Evolutionary conservation across 495 filamentous ascomycete species (phyloP).

Genomic region (Penicillium flavigenum): DNA sequence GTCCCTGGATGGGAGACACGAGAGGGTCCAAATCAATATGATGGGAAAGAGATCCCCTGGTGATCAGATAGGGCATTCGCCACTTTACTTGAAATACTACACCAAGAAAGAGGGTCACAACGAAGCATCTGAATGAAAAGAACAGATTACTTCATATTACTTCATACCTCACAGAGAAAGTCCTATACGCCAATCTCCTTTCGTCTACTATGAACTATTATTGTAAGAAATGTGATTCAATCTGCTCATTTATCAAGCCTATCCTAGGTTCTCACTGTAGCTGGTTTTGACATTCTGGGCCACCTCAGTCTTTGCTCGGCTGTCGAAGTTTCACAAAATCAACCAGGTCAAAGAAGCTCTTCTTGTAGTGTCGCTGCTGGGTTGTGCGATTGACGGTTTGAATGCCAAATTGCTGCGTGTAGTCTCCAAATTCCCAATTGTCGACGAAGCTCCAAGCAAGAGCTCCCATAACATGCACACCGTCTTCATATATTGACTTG

Average conservation of each 20-base stretch:
- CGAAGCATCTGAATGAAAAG: not conserved
- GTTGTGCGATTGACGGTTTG: conserved; percentile 45
- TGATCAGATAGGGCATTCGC: conserved; percentile 8
- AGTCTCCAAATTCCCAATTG: conserved; percentile 50
- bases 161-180: not conserved
- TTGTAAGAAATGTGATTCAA: not conserved
- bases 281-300: not conserved
- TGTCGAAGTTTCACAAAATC: conserved; percentile 39
- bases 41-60: conserved; percentile 39
- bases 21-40: conserved; percentile 36
- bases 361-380: conserved; percentile 43
- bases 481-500: conserved; percentile 46
- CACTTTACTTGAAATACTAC: not conserved
- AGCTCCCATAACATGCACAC: conserved; percentile 45
- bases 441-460: conserved; percentile 47
- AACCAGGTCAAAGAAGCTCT: conserved; percentile 50
- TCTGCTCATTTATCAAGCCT: not conserved
- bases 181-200: not conserved
- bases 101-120: not conserved
- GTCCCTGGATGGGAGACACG: conserved; percentile 45
- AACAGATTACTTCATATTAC: not conserved
- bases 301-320: not conserved
- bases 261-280: not conserved
- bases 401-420: conserved; percentile 40
- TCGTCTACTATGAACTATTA: not conserved